Base-by-base conservation (phyloP, 164 flowering plant species). In the Chimonanthus praecox region DNA sequence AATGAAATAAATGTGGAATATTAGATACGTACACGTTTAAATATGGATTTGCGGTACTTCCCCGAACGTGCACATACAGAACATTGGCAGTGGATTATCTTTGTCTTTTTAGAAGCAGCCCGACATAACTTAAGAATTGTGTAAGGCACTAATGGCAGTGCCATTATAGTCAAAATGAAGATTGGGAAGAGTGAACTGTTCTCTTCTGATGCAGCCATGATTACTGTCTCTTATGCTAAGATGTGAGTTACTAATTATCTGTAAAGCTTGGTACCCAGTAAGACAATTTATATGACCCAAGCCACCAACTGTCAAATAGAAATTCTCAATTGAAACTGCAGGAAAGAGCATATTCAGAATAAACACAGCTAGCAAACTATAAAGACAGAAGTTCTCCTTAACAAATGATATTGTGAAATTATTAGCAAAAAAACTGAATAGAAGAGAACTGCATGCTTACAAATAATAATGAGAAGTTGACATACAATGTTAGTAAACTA, bases 71-170 rank as follows among this genome's bases (percentile, higher is more conserved):
- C 74, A 76, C 99, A 95, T 46, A 78, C 85, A 43, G 90, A 80
- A 78, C 99, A 95, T 67, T 82, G 87, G 78, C 99, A 95, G 72
- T 93, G 85, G 67, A 86, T 88, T 80, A 62, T 84, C 82, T 87
- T 89, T 13, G 87, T 68, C 75, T 90, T 90, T 72, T 87, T 89
- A 7, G 94, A 83, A 21, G 84, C 90, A 68, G 94, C 94, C 69
- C 83, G 91, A 50, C 85, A 87, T 65, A 95, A 77, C 81, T 83
- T 93, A 69, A 80, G 65, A 50, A 95, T 85, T 21, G 98, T 93
- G 76, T 93, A 95, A 73, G 98, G 99, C 75, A 95, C 97, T 47
- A 95, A 78, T 67, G 96, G 92, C 78, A 93, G 77, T n/a, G 98
- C 98, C 90, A 95, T 90, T 78, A 92, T 88, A 0, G 99, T 89